These are phyloP conservation scores for Basidiobolus meristosporus DNA, from an alignment of 371 early-diverging fungal genomes.

Conservation along the genomic window DNA sequence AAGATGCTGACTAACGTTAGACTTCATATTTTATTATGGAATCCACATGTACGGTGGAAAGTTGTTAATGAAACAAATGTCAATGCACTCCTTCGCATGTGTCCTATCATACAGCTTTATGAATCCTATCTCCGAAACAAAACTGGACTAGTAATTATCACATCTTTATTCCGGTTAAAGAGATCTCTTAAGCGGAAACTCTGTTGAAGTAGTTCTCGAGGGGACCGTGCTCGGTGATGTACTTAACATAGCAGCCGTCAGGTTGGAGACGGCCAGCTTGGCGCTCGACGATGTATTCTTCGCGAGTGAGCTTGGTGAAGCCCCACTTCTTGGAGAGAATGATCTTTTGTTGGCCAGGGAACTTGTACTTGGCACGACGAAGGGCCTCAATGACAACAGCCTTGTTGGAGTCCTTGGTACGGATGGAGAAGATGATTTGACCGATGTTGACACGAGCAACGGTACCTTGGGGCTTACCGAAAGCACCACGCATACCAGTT, in stretches of 20 bases:
- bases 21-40: no score
- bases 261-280: conserved; percentile 68
- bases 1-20: no score
- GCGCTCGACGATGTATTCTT: conserved; percentile 75
- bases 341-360: conserved; percentile 99
- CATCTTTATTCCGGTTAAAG: no score
- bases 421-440: conserved; percentile 95
- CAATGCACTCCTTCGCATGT: no score
- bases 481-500: conserved; percentile 99
- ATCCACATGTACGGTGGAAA: no score
- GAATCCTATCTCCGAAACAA: no score
- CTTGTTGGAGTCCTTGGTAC: conserved; percentile 94
- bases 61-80: no score
- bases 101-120: no score
- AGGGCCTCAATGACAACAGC: conserved; percentile 94
- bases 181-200: conserved; percentile 5
- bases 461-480: conserved; percentile 98
- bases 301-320: conserved; percentile 95
- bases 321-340: conserved; percentile 99
- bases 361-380: conserved; percentile 99
- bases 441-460: conserved; percentile 99
- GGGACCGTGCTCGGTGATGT: conserved; percentile 78
- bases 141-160: no score
- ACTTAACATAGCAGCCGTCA: conserved; percentile 97
- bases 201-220: conserved; percentile 44